A percentile compares a stretch with the other conserved stretches of the same genome.
Conservation (phyloP, 2,329 filamentous ascomycete species). For the Cercospora sesami region DNA sequence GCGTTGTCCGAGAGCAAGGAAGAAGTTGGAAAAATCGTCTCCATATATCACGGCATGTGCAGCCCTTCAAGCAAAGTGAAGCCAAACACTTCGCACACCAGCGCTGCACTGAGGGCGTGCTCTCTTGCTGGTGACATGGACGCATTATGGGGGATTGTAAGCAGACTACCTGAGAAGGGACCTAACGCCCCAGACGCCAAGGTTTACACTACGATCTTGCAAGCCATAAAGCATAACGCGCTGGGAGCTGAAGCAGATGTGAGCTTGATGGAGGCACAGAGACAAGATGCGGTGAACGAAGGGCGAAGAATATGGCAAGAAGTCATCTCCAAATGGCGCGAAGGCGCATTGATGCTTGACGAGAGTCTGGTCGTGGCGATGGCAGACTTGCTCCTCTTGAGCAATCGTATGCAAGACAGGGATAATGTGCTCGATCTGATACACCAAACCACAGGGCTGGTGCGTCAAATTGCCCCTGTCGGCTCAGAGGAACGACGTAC, state of each 20-base stretch:
- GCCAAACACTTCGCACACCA: conserved; percentile 79
- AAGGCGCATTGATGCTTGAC: conserved; percentile 70
- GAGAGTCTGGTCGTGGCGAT: conserved; percentile 78
- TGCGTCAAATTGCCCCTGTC: conserved; percentile 52
- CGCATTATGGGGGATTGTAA: conserved; percentile 72
- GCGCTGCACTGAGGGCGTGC: conserved; percentile 83
- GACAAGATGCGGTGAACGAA: conserved; percentile 58
- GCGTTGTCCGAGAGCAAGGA: conserved; percentile 66
- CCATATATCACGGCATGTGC: conserved; percentile 74
- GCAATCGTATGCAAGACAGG: conserved; percentile 61
- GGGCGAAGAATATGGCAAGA: conserved; percentile 79
- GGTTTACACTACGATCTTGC: conserved; percentile 82
- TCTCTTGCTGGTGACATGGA: conserved; percentile 73
- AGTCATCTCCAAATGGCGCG: conserved; percentile 71
- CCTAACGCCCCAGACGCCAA: conserved; percentile 63
- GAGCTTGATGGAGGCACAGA: conserved; percentile 31
- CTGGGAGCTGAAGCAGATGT: conserved; percentile 23
- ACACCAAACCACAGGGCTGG: conserved; percentile 78
- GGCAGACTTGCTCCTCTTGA: conserved; percentile 72
- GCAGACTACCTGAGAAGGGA: conserved; percentile 67
- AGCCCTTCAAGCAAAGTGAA: conserved; percentile 63
- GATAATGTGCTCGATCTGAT: conserved; percentile 72
- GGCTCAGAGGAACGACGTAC: conserved; percentile 32
- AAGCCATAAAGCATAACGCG: conserved; percentile 62
- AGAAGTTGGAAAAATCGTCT: conserved; percentile 66